These are phyloP conservation scores for Ensete glaucum DNA, from an alignment of 176 grass and related monocot genomes.

Conservation along the genomic window DNA sequence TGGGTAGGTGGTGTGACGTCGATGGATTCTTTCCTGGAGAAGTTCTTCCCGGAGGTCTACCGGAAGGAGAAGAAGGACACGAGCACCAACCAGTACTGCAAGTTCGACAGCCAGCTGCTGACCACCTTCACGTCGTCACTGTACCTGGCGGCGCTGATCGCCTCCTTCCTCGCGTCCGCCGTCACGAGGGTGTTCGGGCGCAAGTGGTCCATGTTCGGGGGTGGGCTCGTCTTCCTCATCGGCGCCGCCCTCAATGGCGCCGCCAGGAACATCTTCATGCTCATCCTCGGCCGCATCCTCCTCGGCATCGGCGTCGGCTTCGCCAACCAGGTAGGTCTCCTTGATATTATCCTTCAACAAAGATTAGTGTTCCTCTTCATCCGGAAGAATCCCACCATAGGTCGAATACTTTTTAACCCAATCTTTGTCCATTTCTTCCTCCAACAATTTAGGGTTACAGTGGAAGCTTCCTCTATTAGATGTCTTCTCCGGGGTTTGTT, in stretches of 20 bases:
- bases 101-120: conserved; percentile 73
- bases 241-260: conserved; percentile 55
- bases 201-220: conserved; percentile 96
- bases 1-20: conserved; percentile 8
- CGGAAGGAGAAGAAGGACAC: conserved; percentile 29
- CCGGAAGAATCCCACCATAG: too few relatives aligned
- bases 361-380: too few relatives aligned
- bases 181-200: conserved; percentile 61
- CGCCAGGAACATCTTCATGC: conserved; percentile 35
- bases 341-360: too few relatives aligned
- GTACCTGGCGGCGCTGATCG: conserved; percentile 54
- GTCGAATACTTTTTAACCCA: too few relatives aligned
- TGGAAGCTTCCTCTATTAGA: too few relatives aligned
- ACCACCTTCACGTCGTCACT: conserved; percentile 83
- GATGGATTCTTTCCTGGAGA: conserved; percentile 5
- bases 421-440: too few relatives aligned
- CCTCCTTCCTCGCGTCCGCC: conserved; percentile 53
- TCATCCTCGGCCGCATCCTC: conserved; percentile 49
- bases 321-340: conserved; percentile 35
- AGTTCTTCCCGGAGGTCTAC: conserved; percentile 4
- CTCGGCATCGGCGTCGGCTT: conserved; percentile 48
- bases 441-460: too few relatives aligned
- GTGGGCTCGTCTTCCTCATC: conserved; percentile 58
- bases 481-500: too few relatives aligned
- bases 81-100: conserved; percentile 79